Percentiles rank a stretch among this genome's conserved stretches.
phyloP scores from a whole-genome alignment of 345 rosid species.

The Populus davidiana region DNA sequence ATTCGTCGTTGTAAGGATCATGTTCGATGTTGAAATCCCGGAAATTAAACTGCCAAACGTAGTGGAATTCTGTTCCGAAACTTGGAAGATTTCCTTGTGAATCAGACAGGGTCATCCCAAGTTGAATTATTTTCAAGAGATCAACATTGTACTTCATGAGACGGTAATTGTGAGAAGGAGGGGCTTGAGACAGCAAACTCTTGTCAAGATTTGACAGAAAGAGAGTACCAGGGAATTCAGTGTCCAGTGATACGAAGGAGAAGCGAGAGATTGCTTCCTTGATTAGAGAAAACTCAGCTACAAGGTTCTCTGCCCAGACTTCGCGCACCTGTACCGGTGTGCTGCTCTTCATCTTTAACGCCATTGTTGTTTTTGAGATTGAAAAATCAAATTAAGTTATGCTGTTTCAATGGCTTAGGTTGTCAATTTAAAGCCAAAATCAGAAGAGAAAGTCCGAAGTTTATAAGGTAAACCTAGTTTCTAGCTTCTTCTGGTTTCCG shows the following conservation, averaged over 20 bases:
- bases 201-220: not conserved
- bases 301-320: not conserved
- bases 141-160: constrained; percentile 2
- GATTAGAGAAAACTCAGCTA: not conserved
- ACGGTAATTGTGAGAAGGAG: not conserved
- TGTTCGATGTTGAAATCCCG: not conserved
- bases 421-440: too few relatives aligned
- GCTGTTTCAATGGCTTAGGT: too few relatives aligned
- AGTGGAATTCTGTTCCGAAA: not conserved
- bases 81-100: not conserved
- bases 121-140: not conserved
- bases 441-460: too few relatives aligned
- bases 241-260: not conserved
- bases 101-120: not conserved
- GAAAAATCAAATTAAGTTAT: too few relatives aligned
- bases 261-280: not conserved
- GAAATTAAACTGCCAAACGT: not conserved
- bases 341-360: too few relatives aligned
- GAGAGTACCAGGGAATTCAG: not conserved
- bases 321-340: not conserved
- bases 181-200: not conserved
- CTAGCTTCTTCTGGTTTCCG: not conserved
- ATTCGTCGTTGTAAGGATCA: not conserved
- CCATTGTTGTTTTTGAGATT: too few relatives aligned
- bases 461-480: too few relatives aligned